Evolutionary conservation across 1,284 basidiomycete genomes (phyloP).

Genomic region (Tylopilus sp.): DNA sequence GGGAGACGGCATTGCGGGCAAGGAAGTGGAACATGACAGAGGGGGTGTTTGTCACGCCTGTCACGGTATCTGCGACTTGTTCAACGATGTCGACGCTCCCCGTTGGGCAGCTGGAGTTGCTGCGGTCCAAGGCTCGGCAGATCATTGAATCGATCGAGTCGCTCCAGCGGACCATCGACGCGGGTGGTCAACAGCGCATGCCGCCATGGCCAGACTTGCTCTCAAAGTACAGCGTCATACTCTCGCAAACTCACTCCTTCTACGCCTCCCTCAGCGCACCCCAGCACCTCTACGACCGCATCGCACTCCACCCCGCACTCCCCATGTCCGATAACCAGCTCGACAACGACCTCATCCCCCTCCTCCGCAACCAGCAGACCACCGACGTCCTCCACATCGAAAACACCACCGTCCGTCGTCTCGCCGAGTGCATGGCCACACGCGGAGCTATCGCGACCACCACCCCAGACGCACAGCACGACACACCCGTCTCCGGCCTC

Average conservation of each 20-base stretch:
- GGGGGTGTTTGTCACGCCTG: constrained; percentile 15
- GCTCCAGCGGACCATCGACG: constrained; percentile 61
- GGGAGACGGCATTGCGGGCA: constrained; percentile 5
- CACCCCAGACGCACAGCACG: constrained; percentile 24
- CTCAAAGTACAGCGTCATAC: constrained; percentile 75
- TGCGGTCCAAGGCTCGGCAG: constrained; percentile 68
- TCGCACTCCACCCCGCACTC: constrained; percentile 60
- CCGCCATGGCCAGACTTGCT: constrained; percentile 78
- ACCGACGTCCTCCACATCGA: constrained; percentile 66
- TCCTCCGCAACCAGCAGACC: constrained; percentile 73
- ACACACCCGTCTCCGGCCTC: constrained; percentile 4
- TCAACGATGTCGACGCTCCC: constrained; percentile 26
- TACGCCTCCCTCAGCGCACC: constrained; percentile 49
- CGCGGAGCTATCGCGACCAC: constrained; percentile 57
- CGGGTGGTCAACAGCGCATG: constrained; percentile 51
- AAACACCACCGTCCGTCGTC: constrained; percentile 61
- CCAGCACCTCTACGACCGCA: constrained; percentile 47
- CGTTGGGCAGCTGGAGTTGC: constrained; percentile 62
- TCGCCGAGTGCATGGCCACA: constrained; percentile 62
- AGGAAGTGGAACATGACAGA: constrained; percentile 19
- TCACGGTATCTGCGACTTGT: constrained; percentile 22
- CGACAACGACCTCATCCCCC: constrained; percentile 65
- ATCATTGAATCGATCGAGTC: constrained; percentile 70
- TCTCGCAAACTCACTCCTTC: constrained; percentile 74
- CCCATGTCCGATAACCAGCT: constrained; percentile 60